Evolutionary conservation across 768 basidiomycete species (phyloP).

Genomic region (Amanita polypyramis): DNA sequence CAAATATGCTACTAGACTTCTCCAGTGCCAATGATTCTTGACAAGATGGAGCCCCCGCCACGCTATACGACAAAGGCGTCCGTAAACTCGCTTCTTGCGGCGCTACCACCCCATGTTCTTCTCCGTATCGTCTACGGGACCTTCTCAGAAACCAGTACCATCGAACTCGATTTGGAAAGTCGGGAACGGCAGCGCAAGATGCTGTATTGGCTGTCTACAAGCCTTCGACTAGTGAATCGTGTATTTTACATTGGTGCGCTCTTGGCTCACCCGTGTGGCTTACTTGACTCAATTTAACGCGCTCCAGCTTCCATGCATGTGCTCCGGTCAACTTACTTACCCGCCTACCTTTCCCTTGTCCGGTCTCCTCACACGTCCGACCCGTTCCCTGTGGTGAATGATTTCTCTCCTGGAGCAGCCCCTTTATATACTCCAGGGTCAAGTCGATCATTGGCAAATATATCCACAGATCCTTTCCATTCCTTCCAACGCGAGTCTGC

Average conservation of each 20-base stretch:
- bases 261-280: not conserved
- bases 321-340: conserved; percentile 65
- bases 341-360: conserved; percentile 51
- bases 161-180: conserved; percentile 25
- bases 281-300: conserved; percentile 12
- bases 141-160: conserved; percentile 34
- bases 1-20: not conserved
- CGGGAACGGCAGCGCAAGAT: conserved; percentile 51
- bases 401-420: conserved; percentile 13
- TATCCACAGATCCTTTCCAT: conserved; percentile 20
- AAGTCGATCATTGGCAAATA: conserved; percentile 12
- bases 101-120: conserved; percentile 52
- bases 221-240: conserved; percentile 55
- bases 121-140: conserved; percentile 59
- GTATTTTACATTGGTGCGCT: conserved; percentile 55
- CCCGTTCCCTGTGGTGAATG: conserved; percentile 46
- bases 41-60: conserved; percentile 6
- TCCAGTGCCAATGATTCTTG: not conserved
- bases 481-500: conserved; percentile 62
- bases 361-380: conserved; percentile 66
- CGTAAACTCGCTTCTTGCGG: conserved; percentile 14
- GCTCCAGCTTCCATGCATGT: conserved; percentile 64
- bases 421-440: conserved; percentile 15
- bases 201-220: conserved; percentile 58
- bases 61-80: conserved; percentile 9